Conservation (phyloP, 345 rosid genomes). For the Aegle marmelos region DNA sequence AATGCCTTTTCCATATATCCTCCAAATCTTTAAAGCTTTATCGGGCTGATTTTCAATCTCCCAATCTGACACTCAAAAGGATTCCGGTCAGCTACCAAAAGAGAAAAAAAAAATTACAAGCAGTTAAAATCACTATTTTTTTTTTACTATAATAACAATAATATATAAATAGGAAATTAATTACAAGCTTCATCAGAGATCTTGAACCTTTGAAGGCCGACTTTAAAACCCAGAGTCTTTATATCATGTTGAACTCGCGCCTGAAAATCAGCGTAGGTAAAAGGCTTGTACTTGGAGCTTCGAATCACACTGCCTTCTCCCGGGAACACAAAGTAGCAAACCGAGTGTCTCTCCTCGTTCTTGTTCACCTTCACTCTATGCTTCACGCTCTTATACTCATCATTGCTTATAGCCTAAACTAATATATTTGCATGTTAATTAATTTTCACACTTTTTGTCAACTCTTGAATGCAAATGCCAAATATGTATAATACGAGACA, state of each 20-base stretch:
- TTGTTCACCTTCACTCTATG: conserved; percentile 59
- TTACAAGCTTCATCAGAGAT: not conserved
- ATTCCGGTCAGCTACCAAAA: too few relatives aligned
- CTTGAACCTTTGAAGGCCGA: conserved; percentile 71
- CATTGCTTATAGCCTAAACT: conserved; percentile 66
- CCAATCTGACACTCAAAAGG: too few relatives aligned
- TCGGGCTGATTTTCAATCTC: too few relatives aligned
- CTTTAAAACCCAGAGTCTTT: conserved; percentile 52
- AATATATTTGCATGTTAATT: too few relatives aligned
- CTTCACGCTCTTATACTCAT: conserved; percentile 52
- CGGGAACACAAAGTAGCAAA: conserved; percentile 85
- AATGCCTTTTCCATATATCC: too few relatives aligned
- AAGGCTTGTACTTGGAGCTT: conserved; percentile 65
- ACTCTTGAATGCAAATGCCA: not conserved
- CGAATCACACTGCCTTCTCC: conserved; percentile 43
- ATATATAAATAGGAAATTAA: not conserved
- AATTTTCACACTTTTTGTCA: not conserved
- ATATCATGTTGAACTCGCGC: conserved; percentile 68
- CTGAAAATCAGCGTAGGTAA: conserved; percentile 65
- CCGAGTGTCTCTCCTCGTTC: conserved; percentile 51
- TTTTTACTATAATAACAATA: too few relatives aligned
- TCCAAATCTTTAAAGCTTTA: too few relatives aligned
- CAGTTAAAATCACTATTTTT: too few relatives aligned
- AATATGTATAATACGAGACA: too few relatives aligned
- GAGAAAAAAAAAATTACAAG: too few relatives aligned